Percentiles rank a stretch among this genome's conserved stretches.
phyloP scores from a whole-genome alignment of 345 rosid species.

The Moricandia arvensis region DNA sequence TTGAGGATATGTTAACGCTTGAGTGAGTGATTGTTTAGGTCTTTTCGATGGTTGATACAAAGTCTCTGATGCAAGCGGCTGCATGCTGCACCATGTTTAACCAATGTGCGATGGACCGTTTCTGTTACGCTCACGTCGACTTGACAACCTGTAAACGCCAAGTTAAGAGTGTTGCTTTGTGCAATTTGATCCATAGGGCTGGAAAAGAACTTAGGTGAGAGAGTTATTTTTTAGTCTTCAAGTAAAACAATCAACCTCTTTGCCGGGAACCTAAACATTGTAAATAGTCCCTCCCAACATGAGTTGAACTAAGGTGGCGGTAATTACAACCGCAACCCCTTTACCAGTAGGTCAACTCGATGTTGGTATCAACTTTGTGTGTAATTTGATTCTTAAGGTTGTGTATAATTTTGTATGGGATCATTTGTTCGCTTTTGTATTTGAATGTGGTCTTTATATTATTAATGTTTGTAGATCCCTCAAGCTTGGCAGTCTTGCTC shows the following conservation, averaged over 20 bases:
- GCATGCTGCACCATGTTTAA: constrained; percentile 77
- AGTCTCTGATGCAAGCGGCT: constrained; percentile 70
- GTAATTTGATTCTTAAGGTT: too few species aligned
- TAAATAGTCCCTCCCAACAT: too few species aligned
- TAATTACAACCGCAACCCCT: too few species aligned
- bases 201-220: too few species aligned
- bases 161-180: constrained; percentile 69
- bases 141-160: constrained; percentile 63
- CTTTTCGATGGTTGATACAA: too few species aligned
- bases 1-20: neutral
- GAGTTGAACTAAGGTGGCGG: too few species aligned
- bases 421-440: neutral
- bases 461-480: constrained; percentile 51
- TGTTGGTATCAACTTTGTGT: too few species aligned
- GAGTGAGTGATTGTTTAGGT: constrained; percentile 18
- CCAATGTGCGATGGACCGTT: constrained; percentile 83
- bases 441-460: neutral
- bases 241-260: too few species aligned
- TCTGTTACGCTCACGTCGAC: constrained; percentile 68
- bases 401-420: too few species aligned
- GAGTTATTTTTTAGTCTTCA: too few species aligned
- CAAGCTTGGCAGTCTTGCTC: constrained; percentile 78
- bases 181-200: constrained; percentile 77
- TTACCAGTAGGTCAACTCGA: too few species aligned
- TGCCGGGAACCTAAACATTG: too few species aligned